phyloP scores from a whole-genome alignment of 352 stramenopile genomes.

The Peronosclerospora sorghi region DNA sequence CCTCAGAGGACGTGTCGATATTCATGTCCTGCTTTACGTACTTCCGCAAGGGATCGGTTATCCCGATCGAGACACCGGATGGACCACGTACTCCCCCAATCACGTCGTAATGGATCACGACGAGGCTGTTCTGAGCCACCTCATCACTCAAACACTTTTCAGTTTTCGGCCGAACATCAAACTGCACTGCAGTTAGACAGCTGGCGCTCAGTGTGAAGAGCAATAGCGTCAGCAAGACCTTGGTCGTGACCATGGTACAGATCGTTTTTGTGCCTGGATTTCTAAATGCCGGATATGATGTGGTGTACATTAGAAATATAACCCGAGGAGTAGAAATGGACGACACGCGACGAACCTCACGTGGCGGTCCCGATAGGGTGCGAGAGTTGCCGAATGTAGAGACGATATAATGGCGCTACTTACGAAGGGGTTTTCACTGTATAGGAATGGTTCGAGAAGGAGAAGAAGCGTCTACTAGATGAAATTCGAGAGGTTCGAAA shows the following conservation, averaged over 20 bases:
- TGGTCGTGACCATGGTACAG: conserved; percentile 7
- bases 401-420: neutral
- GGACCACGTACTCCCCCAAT: conserved; percentile 51
- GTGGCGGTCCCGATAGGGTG: conserved; percentile 18
- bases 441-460: conserved; percentile 55
- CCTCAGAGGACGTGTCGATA: conserved; percentile 70
- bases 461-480: conserved; percentile 60
- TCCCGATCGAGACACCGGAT: conserved; percentile 53
- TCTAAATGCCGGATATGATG: too few relatives aligned
- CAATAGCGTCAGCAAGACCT: conserved; percentile 23
- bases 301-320: too few relatives aligned
- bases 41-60: conserved; percentile 66
- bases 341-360: conserved; percentile 16
- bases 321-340: conserved; percentile 5
- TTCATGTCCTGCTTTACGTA: conserved; percentile 79
- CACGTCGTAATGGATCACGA: conserved; percentile 79
- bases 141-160: conserved; percentile 84
- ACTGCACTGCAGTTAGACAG: conserved; percentile 47
- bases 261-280: too few relatives aligned
- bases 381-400: neutral
- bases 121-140: conserved; percentile 58
- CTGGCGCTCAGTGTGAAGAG: conserved; percentile 15
- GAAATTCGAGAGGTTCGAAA: conserved; percentile 51
- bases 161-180: conserved; percentile 48
- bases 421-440: neutral